Evolutionary conservation across 805 yeast genomes (phyloP).

Genomic region (Yamadazyma olivae): DNA sequence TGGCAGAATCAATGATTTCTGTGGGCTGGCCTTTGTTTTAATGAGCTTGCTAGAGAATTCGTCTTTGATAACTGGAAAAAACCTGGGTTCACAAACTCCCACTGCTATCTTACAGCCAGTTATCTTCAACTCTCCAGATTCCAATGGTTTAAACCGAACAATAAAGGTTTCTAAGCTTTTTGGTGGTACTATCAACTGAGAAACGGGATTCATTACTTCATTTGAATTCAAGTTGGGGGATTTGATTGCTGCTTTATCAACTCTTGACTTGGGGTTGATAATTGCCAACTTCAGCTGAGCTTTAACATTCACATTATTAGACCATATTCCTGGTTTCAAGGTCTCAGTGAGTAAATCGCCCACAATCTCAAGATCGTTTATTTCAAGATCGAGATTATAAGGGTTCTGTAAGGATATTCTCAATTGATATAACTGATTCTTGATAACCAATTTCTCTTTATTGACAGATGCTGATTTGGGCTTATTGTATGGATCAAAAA

Average conservation of each 20-base stretch:
- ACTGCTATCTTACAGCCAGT: constrained; percentile 50
- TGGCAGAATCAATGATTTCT: not conserved
- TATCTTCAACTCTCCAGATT: constrained; percentile 47
- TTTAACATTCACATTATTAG: not conserved
- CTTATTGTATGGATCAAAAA: constrained; percentile 51
- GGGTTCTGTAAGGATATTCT: constrained; percentile 70
- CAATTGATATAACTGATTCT: constrained; percentile 56
- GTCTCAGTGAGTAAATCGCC: constrained; percentile 28
- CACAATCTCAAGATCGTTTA: constrained; percentile 46
- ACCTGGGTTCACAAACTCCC: constrained; percentile 46
- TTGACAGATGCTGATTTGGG: constrained; percentile 32
- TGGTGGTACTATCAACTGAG: constrained; percentile 22
- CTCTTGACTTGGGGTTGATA: constrained; percentile 8
- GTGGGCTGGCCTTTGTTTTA: constrained; percentile 2
- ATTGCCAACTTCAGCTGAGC: constrained; percentile 6
- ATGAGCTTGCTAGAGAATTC: constrained; percentile 15
- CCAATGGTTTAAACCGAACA: constrained; percentile 47
- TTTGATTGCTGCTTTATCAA: not conserved
- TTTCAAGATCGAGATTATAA: constrained; percentile 66
- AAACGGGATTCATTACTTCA: not conserved
- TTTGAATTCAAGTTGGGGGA: constrained; percentile 2
- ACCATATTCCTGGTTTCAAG: constrained; percentile 12
- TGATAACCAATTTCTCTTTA: constrained; percentile 41
- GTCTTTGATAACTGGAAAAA: constrained; percentile 38
- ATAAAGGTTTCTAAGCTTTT: constrained; percentile 32